Evolutionary conservation across 257 asterid genomes (phyloP), one percentile per base, ranked within the genome.

Genomic region (Nyctanthes arbortristis): DNA sequence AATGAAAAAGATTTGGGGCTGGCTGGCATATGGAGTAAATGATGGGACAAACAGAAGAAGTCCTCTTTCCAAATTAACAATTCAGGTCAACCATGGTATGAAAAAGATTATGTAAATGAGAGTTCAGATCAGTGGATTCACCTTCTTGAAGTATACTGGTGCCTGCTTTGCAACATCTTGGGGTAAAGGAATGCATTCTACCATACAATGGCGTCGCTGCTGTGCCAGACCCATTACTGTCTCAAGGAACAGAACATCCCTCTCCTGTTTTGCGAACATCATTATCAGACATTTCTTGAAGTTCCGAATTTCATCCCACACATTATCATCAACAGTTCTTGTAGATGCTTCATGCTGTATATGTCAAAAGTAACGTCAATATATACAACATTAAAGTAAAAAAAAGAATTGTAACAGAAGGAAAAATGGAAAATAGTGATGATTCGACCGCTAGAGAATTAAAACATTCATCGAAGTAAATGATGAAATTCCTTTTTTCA

Each of bases 261-360:
- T 93, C 59, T 87, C 96, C 73, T 91, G 97, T 84, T 89, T 81
- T 7, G 81, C 94, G 57, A 85, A 89, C 96, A 91, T 91, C 99
- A 87, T 93, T 66, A 91, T 86, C 78, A 93, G 83, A 87, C 99
- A 93, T 77, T 93, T 93, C 91, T 93, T 93, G 90, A 91, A 93
- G 84, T 93, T 93, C 16, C 96, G 90, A 20, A 91, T 82, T 78
- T 93, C 99, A 77, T 87, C 87, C 97, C 96, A 93, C 36, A 94
- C 97, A 65, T 91, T 88, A 65, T 94, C 85, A 11, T 94, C 97
- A 2, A 94, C 86, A 9, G 81, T 76, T 81, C 99, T 91, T 27
- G 96, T 89, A 43, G 96, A 81, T 61, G 86, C 69, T 81, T 94
- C 99, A 67, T 93, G 99, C 99, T 93, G 93, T 60, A 54, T 36